phyloP scores from a whole-genome alignment of 345 rosid species.

The Luvunga scandens region DNA sequence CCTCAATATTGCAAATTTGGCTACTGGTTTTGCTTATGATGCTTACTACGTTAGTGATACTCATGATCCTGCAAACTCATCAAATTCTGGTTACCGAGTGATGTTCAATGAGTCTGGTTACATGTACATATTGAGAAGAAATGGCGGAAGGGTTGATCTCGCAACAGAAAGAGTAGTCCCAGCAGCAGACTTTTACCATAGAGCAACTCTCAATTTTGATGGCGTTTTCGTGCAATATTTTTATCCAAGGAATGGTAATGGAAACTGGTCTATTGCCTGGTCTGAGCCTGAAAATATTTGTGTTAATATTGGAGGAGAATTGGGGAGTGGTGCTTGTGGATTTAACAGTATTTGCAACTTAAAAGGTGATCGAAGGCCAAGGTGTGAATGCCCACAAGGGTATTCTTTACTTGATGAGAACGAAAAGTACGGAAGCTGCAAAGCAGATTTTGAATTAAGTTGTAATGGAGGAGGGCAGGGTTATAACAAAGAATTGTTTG shows the following conservation, averaged over 20 bases:
- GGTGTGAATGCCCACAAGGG: background rate
- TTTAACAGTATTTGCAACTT: background rate
- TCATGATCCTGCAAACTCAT: background rate
- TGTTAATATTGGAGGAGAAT: background rate
- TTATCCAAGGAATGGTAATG: background rate
- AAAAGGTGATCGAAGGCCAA: background rate
- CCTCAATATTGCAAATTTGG: conserved; percentile 18
- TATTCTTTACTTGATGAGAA: background rate
- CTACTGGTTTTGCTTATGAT: background rate
- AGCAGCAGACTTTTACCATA: conserved; percentile 9
- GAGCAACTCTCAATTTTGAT: conserved; percentile 27
- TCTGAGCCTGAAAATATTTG: conserved; percentile 7
- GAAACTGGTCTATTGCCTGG: conserved; percentile 8
- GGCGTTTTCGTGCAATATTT: conserved; percentile 7
- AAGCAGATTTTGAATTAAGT: background rate
- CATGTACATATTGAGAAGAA: conserved; percentile 10
- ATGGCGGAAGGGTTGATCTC: background rate
- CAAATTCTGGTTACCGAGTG: conserved; percentile 3
- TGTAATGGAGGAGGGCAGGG: background rate
- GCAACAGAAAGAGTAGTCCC: background rate
- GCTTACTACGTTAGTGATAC: background rate
- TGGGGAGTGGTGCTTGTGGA: conserved; percentile 17
- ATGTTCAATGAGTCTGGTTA: conserved; percentile 12
- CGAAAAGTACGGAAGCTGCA: conserved; percentile 3
- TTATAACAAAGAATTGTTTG: conserved; percentile 14